These are phyloP conservation scores for Adansonia rubrostipa DNA, from an alignment of 441 rosid species.

Conservation along the genomic window DNA sequence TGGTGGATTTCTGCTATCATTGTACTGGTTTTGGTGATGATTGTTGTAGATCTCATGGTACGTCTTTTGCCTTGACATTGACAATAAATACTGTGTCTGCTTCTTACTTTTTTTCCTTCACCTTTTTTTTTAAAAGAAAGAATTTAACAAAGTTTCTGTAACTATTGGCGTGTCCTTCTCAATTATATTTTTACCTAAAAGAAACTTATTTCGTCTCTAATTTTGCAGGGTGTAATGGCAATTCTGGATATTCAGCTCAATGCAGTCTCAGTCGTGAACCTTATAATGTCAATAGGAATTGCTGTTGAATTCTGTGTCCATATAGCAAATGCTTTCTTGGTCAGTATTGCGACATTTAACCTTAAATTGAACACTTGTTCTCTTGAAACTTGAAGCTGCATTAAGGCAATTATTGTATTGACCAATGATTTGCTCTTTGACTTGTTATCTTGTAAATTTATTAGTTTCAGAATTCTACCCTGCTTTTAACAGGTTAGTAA, in stretches of 20 bases:
- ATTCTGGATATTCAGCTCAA: slow-evolving; percentile 87
- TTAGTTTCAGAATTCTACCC: not conserved
- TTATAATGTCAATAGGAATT: slow-evolving; percentile 97
- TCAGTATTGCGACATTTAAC: slow-evolving; percentile 40
- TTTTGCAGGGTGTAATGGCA: slow-evolving; percentile 93
- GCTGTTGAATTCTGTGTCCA: slow-evolving; percentile 98
- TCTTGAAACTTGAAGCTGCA: not conserved
- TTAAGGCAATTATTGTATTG: not conserved
- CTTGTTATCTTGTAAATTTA: slow-evolving; percentile 17
- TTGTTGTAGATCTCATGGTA: slow-evolving; percentile 88
- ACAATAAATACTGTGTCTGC: slow-evolving; percentile 14
- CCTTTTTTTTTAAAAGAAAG: not conserved
- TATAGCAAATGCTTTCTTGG: slow-evolving; percentile 90
- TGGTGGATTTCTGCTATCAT: slow-evolving; percentile 69
- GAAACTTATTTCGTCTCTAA: slow-evolving; percentile 21
- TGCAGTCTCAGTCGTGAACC: slow-evolving; percentile 94
- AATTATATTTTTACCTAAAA: slow-evolving; percentile 23
- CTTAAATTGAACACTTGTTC: slow-evolving; percentile 16
- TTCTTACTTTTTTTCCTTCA: not conserved
- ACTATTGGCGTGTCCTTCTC: slow-evolving; percentile 20
- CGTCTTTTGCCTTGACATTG: slow-evolving; percentile 31
- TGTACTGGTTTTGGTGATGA: slow-evolving; percentile 80
- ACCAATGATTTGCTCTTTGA: not conserved
- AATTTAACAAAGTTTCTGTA: slow-evolving; percentile 12
- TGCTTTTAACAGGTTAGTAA: slow-evolving; percentile 53